Conservation (phyloP, 106 monocot genomes). For the Allium fistulosum region DNA sequence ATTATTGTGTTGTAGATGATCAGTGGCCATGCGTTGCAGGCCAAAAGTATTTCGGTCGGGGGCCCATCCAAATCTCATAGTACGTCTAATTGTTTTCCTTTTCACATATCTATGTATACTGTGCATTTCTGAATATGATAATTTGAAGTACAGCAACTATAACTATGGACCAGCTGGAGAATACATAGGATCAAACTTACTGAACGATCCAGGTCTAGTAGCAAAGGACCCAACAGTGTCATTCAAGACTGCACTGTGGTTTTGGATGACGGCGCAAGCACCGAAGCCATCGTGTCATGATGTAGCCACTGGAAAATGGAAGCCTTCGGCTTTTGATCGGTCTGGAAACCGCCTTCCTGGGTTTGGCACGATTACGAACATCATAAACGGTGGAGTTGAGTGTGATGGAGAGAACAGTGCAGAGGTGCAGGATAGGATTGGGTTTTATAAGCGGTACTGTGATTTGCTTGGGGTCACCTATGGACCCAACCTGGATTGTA, state of each 20-base stretch:
- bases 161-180: conserved; percentile 53
- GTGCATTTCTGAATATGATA: too few relatives aligned
- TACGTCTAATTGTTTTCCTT: not conserved
- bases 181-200: conserved; percentile 22
- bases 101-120: too few relatives aligned
- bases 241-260: conserved; percentile 45
- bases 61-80: conserved; percentile 24
- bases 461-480: conserved; percentile 1
- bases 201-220: conserved; percentile 36
- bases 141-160: conserved; percentile 28
- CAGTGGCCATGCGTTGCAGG: conserved; percentile 27
- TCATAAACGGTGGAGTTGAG: conserved; percentile 48
- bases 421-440: conserved; percentile 18
- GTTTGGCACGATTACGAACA: conserved; percentile 35
- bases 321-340: conserved; percentile 16
- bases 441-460: conserved; percentile 15
- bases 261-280: conserved; percentile 56
- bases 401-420: conserved; percentile 25
- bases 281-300: conserved; percentile 48
- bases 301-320: conserved; percentile 41
- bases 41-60: conserved; percentile 29
- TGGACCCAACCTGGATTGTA: conserved; percentile 10
- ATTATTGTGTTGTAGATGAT: conserved; percentile 11
- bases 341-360: conserved; percentile 25
- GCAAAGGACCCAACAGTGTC: conserved; percentile 22